These are phyloP conservation scores for Phylloboletellus chloephorus DNA, from an alignment of 1,284 basidiomycete genomes.

Conservation along the genomic window DNA sequence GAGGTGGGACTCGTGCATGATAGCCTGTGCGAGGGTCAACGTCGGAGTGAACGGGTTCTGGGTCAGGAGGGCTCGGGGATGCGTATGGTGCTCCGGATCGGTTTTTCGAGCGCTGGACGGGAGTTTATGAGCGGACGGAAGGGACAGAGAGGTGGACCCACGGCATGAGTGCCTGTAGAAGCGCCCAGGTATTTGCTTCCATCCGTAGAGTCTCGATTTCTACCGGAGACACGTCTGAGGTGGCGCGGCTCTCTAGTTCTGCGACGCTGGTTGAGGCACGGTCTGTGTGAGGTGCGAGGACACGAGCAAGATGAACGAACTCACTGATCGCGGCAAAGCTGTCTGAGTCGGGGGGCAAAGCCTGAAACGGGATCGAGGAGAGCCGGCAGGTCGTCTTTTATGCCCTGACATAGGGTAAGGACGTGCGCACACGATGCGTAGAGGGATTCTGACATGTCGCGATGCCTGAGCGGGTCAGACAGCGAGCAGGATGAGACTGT, in stretches of 20 bases:
- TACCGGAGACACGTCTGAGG: slow-evolving; percentile 37
- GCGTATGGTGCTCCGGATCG: slow-evolving; percentile 40
- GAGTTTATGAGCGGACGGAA: slow-evolving; percentile 13
- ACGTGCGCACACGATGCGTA: slow-evolving; percentile 63
- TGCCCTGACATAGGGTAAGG: slow-evolving; percentile 50
- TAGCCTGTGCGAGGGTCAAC: slow-evolving; percentile 62
- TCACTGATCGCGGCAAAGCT: slow-evolving; percentile 62
- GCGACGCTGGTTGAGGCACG: slow-evolving; percentile 38
- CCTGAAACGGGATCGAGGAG: slow-evolving; percentile 61
- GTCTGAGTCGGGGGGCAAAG: slow-evolving; percentile 61
- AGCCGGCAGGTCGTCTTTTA: slow-evolving; percentile 54
- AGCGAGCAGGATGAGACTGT: neutral
- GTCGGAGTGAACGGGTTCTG: slow-evolving; percentile 78
- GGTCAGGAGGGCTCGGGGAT: slow-evolving; percentile 48
- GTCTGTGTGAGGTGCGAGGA: neutral
- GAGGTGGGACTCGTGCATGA: slow-evolving; percentile 55
- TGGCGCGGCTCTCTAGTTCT: slow-evolving; percentile 43
- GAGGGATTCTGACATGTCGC: slow-evolving; percentile 34
- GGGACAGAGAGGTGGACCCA: slow-evolving; percentile 29
- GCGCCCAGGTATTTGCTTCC: slow-evolving; percentile 78
- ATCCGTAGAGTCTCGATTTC: slow-evolving; percentile 61
- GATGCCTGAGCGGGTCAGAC: neutral
- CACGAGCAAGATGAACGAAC: slow-evolving; percentile 31
- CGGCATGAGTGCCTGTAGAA: slow-evolving; percentile 72
- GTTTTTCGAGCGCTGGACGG: slow-evolving; percentile 56